Evolutionary conservation across 768 basidiomycete genomes (phyloP).

Genomic region (Leccinum boreale): DNA sequence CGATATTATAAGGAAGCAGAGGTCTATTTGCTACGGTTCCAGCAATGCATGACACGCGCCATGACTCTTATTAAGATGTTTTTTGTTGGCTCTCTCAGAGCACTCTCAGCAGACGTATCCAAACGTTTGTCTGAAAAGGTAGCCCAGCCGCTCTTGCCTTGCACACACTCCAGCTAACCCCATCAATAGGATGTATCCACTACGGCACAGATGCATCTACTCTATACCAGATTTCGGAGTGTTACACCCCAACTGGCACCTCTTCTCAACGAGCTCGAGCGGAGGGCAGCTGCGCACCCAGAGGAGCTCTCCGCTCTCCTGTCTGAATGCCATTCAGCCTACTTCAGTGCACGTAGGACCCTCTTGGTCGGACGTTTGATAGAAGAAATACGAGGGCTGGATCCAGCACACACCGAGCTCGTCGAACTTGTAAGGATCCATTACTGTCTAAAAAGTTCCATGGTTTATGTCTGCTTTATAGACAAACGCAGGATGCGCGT

Average conservation of each 20-base stretch:
- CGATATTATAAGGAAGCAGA: conserved; percentile 91
- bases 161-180: neutral
- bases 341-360: conserved; percentile 68
- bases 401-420: conserved; percentile 75
- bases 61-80: conserved; percentile 99
- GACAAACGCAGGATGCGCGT: conserved; percentile 91
- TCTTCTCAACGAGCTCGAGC: conserved; percentile 81
- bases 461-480: conserved; percentile 27
- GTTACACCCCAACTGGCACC: conserved; percentile 72
- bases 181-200: conserved; percentile 63
- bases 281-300: conserved; percentile 69
- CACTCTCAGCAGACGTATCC: conserved; percentile 73
- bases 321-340: conserved; percentile 83
- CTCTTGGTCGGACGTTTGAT: conserved; percentile 71
- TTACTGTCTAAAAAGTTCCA: neutral
- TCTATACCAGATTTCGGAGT: conserved; percentile 85
- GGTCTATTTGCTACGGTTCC: conserved; percentile 92
- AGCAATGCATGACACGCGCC: conserved; percentile 96
- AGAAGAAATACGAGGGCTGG: conserved; percentile 80
- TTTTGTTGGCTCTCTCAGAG: conserved; percentile 81
- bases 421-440: conserved; percentile 74
- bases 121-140: conserved; percentile 77
- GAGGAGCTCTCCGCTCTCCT: conserved; percentile 82
- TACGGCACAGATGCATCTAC: conserved; percentile 77
- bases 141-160: neutral